A percentile compares a stretch with the other conserved stretches of the same genome.
phyloP scores from a whole-genome alignment of 257 asterid genomes.

The Solanum etuberosum region DNA sequence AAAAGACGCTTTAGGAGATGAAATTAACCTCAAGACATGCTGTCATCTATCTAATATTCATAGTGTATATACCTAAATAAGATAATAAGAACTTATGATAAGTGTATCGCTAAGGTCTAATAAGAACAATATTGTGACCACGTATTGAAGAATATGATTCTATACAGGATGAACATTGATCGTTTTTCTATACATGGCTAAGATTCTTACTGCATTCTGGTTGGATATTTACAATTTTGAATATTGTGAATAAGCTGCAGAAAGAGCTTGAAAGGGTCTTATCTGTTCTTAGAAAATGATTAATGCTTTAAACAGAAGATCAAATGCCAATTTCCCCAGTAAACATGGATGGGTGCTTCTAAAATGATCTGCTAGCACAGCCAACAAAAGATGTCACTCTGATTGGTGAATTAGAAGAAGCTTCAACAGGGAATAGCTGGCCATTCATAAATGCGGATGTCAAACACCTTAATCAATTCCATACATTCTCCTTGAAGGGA shows the following conservation, averaged over 20 bases:
- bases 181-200: neutral
- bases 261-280: neutral
- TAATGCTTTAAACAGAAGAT: neutral
- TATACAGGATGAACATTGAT: neutral
- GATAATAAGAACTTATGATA: neutral
- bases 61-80: neutral
- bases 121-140: neutral
- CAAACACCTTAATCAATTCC: neutral
- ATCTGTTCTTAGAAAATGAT: neutral
- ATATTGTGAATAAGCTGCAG: neutral
- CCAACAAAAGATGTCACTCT: neutral
- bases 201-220: neutral
- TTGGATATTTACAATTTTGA: neutral
- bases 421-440: neutral
- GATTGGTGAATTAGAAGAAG: neutral
- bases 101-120: neutral
- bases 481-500: conserved; percentile 54
- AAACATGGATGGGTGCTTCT: neutral
- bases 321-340: neutral
- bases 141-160: neutral
- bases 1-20: neutral
- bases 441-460: neutral
- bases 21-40: neutral
- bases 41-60: neutral
- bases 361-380: neutral